These are phyloP conservation scores for Pseudogymnoascus sp. DNA, from an alignment of 2,329 filamentous ascomycete genomes.

Conservation along the genomic window DNA sequence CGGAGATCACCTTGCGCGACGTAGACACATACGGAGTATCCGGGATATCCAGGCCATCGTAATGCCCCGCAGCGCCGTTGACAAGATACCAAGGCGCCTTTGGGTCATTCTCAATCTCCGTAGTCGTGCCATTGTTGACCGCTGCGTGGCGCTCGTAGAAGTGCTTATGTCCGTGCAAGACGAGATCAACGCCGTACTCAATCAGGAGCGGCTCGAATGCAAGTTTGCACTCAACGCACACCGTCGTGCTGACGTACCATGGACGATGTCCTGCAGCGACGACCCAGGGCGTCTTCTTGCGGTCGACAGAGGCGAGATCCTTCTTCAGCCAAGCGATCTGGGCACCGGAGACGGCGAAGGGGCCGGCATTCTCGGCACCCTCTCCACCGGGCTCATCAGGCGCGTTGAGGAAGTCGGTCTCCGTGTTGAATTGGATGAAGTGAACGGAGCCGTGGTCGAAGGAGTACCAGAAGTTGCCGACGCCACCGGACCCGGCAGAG, in stretches of 20 bases:
- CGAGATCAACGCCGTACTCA: constrained; percentile 37
- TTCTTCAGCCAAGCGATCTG: constrained; percentile 36
- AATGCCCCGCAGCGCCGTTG: constrained; percentile 26
- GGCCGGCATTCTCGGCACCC: constrained; percentile 39
- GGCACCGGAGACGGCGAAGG: constrained; percentile 37
- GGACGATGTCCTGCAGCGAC: constrained; percentile 42
- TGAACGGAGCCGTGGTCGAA: constrained; percentile 38
- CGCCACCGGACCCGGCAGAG: constrained; percentile 36
- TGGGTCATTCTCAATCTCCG: constrained; percentile 18
- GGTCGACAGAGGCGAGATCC: constrained; percentile 18
- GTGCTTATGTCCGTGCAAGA: constrained; percentile 37
- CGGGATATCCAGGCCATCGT: constrained; percentile 25
- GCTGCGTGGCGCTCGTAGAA: constrained; percentile 33
- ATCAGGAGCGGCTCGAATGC: constrained; percentile 39
- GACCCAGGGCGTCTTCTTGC: constrained; percentile 42
- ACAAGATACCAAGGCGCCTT: constrained; percentile 24
- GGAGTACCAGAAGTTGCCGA: constrained; percentile 45
- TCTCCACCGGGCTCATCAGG: constrained; percentile 32
- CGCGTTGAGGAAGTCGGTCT: constrained; percentile 46
- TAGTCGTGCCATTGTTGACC: constrained; percentile 4
- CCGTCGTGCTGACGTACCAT: constrained; percentile 37
- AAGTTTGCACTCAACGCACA: constrained; percentile 33
- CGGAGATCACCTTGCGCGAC: neutral
- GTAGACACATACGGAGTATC: neutral
- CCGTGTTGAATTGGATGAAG: constrained; percentile 39